phyloP scores from a whole-genome alignment of 495 filamentous ascomycete species.

The Pyrenopolyporus hunteri region DNA sequence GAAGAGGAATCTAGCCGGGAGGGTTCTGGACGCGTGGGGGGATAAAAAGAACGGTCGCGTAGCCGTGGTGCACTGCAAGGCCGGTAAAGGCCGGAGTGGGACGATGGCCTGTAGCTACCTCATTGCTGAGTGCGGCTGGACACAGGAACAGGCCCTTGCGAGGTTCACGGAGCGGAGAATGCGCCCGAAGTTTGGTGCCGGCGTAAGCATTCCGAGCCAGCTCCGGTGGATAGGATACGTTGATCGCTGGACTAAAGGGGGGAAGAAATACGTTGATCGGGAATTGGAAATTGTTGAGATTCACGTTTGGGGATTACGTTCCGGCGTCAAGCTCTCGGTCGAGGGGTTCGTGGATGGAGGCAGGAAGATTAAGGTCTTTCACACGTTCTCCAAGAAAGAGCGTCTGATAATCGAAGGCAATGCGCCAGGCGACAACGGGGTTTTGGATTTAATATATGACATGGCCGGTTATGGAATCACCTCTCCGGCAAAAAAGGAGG shows the following conservation, averaged over 20 bases:
- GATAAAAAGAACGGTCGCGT: slow-evolving; percentile 59
- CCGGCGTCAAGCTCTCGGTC: slow-evolving; percentile 86
- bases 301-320: slow-evolving; percentile 85
- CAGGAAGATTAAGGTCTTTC: slow-evolving; percentile 81
- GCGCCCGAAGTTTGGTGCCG: slow-evolving; percentile 83
- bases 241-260: slow-evolving; percentile 75
- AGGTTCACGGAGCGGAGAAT: slow-evolving; percentile 88
- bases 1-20: slow-evolving; percentile 36
- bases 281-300: slow-evolving; percentile 85
- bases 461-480: slow-evolving; percentile 53
- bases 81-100: slow-evolving; percentile 93
- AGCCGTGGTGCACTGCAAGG: slow-evolving; percentile 95
- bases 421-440: slow-evolving; percentile 51
- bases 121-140: slow-evolving; percentile 90
- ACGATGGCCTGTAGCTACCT: slow-evolving; percentile 86
- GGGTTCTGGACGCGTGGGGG: slow-evolving; percentile 31
- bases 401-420: slow-evolving; percentile 71
- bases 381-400: slow-evolving; percentile 78
- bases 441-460: slow-evolving; percentile 59
- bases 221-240: slow-evolving; percentile 89
- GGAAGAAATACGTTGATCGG: slow-evolving; percentile 82
- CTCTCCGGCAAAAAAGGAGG: slow-evolving; percentile 27
- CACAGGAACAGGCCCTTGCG: slow-evolving; percentile 73
- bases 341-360: slow-evolving; percentile 88
- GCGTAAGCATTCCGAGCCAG: slow-evolving; percentile 94